phyloP scores from a whole-genome alignment of 371 early-diverging fungal genomes.

The Syncephalis plumigaleata region DNA sequence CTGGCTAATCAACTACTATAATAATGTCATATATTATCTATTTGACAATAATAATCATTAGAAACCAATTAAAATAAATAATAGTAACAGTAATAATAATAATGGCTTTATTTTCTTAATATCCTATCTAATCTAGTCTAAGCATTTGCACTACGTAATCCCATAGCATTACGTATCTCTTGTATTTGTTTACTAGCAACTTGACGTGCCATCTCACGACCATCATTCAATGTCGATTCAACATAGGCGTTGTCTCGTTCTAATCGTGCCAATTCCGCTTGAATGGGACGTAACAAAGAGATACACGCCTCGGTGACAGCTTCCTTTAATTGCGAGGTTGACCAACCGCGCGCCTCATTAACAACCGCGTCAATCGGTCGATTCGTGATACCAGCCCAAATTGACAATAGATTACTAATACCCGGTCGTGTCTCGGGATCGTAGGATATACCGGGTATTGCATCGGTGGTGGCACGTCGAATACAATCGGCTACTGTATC shows the following conservation, averaged over 20 bases:
- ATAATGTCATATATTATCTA: slow-evolving; percentile 25
- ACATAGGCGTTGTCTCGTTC: slow-evolving; percentile 40
- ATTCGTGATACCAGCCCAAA: slow-evolving; percentile 42
- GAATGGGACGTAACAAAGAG: slow-evolving; percentile 39
- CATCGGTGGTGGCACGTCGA: slow-evolving; percentile 58
- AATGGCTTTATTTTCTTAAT: background rate
- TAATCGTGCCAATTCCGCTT: slow-evolving; percentile 32
- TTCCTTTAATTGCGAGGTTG: slow-evolving; percentile 50
- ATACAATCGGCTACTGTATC: slow-evolving; percentile 47
- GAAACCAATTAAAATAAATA: no score
- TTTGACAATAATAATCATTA: background rate
- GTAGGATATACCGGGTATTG: slow-evolving; percentile 41
- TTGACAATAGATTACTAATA: slow-evolving; percentile 59
- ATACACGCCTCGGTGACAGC: slow-evolving; percentile 48
- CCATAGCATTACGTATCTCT: slow-evolving; percentile 33
- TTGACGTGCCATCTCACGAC: slow-evolving; percentile 33
- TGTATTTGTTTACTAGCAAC: slow-evolving; percentile 31
- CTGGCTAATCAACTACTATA: slow-evolving; percentile 23
- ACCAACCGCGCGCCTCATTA: slow-evolving; percentile 18
- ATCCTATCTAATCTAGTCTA: background rate
- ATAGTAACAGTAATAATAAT: no score
- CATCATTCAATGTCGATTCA: slow-evolving; percentile 32
- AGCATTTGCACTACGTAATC: slow-evolving; percentile 18
- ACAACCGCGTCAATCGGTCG: slow-evolving; percentile 21
- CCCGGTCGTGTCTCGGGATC: slow-evolving; percentile 62